phyloP scores from a whole-genome alignment of 768 basidiomycete species.

The Boletus coccyginus region DNA sequence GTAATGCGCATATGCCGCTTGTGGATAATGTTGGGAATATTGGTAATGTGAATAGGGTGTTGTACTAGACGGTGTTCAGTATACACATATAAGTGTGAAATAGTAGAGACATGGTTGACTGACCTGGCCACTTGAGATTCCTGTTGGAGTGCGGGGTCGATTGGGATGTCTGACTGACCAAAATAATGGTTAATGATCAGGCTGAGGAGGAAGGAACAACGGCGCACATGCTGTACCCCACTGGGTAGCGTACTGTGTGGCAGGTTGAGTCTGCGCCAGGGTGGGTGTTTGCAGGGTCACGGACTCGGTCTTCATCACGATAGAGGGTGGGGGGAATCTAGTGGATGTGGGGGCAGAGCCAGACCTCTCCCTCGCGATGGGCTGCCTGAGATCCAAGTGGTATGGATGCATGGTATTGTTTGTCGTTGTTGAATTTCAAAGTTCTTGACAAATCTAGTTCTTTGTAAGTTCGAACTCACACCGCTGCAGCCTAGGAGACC shows the following conservation, averaged over 20 bases:
- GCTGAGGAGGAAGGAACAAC: not conserved
- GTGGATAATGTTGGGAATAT: slow-evolving; percentile 37
- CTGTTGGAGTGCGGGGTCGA: slow-evolving; percentile 67
- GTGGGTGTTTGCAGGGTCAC: slow-evolving; percentile 35
- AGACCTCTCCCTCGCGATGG: not conserved
- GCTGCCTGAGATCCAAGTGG: too few relatives aligned
- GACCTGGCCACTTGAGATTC: slow-evolving; percentile 49
- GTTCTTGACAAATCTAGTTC: slow-evolving; percentile 12
- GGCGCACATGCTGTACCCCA: slow-evolving; percentile 40
- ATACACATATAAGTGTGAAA: not conserved
- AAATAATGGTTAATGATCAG: not conserved
- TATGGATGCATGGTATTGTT: too few relatives aligned
- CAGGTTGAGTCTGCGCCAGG: slow-evolving; percentile 28
- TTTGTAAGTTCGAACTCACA: too few relatives aligned
- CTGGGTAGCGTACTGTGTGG: slow-evolving; percentile 35
- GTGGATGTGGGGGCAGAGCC: not conserved
- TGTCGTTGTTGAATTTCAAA: slow-evolving; percentile 22
- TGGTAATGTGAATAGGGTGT: slow-evolving; percentile 50
- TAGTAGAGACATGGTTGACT: slow-evolving; percentile 14
- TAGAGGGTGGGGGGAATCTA: not conserved
- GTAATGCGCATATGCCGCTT: slow-evolving; percentile 44
- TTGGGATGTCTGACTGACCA: slow-evolving; percentile 50
- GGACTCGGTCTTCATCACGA: slow-evolving; percentile 43
- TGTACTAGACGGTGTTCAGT: slow-evolving; percentile 33
- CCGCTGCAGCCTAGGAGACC: slow-evolving; percentile 16